These are phyloP conservation scores for Penicillium desertorum DNA, from an alignment of 495 filamentous ascomycete species.

Conservation along the genomic window DNA sequence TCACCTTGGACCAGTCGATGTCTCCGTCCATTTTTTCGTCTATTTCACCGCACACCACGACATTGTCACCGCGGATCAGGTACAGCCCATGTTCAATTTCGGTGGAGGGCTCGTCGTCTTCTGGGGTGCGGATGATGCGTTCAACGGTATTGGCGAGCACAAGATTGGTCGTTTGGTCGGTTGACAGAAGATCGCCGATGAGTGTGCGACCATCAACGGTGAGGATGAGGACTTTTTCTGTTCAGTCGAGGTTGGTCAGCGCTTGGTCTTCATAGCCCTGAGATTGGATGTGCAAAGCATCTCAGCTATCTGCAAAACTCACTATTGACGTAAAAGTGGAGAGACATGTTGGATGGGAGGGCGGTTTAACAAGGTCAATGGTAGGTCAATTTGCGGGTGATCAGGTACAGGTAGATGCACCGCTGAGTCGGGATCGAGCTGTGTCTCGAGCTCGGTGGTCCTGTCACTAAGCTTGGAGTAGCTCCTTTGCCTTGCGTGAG, in stretches of 20 bases:
- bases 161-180: conserved; percentile 90
- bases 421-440: conserved; percentile 2
- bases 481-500: background rate
- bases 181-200: conserved; percentile 78
- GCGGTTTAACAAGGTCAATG: background rate
- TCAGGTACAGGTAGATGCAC: conserved; percentile 8
- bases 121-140: conserved; percentile 79
- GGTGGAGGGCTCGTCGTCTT: conserved; percentile 77
- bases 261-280: conserved; percentile 20
- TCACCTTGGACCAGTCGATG: conserved; percentile 90
- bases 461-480: background rate
- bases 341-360: conserved; percentile 53
- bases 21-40: conserved; percentile 83
- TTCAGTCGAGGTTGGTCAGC: conserved; percentile 14
- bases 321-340: conserved; percentile 68
- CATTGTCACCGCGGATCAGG: conserved; percentile 90
- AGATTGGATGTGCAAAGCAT: too few relatives aligned
- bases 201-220: conserved; percentile 91
- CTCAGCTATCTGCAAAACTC: conserved; percentile 21
- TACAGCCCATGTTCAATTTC: conserved; percentile 87
- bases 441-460: background rate
- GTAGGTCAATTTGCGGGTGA: background rate
- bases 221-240: conserved; percentile 88
- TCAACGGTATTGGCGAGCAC: conserved; percentile 84
- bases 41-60: conserved; percentile 84